These are phyloP conservation scores for Boletales sp. DNA, from an alignment of 768 basidiomycete species.

Conservation along the genomic window DNA sequence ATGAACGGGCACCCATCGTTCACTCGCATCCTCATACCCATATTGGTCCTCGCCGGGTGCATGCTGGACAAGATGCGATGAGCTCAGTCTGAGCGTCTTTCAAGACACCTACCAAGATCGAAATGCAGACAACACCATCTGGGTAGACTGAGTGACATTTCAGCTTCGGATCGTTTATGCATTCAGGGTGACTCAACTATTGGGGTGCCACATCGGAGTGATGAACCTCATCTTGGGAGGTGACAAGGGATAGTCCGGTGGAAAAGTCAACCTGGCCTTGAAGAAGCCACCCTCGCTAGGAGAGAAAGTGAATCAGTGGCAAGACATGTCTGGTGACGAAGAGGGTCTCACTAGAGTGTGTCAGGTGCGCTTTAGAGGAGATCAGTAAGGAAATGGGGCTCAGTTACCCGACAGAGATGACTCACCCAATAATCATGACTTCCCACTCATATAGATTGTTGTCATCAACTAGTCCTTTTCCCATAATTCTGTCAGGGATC, in stretches of 20 bases:
- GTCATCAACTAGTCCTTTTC: constrained; percentile 86
- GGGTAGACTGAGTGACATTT: constrained; percentile 65
- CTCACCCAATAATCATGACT: constrained; percentile 88
- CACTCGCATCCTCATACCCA: constrained; percentile 94
- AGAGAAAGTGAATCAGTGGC: constrained; percentile 2
- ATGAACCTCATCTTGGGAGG: constrained; percentile 97
- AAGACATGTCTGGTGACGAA: neutral
- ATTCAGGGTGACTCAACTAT: constrained; percentile 56
- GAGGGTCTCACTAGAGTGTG: constrained; percentile 76
- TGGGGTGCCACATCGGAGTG: constrained; percentile 97
- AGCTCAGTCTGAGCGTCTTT: neutral
- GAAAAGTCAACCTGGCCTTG: constrained; percentile 87
- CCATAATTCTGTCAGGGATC: constrained; percentile 32
- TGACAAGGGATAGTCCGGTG: constrained; percentile 81
- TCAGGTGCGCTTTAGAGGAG: constrained; percentile 68
- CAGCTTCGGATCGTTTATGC: neutral
- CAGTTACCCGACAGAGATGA: constrained; percentile 15
- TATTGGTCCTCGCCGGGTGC: constrained; percentile 95
- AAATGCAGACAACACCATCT: constrained; percentile 92
- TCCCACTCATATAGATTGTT: constrained; percentile 97
- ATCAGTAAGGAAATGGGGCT: constrained; percentile 14
- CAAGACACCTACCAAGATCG: constrained; percentile 67
- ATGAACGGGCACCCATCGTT: constrained; percentile 97
- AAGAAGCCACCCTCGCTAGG: constrained; percentile 92
- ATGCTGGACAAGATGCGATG: constrained; percentile 50